Percentiles rank a stretch among this genome's conserved stretches.
Evolutionary conservation across 768 basidiomycete species (phyloP).

Genomic region (Russula emetica): DNA sequence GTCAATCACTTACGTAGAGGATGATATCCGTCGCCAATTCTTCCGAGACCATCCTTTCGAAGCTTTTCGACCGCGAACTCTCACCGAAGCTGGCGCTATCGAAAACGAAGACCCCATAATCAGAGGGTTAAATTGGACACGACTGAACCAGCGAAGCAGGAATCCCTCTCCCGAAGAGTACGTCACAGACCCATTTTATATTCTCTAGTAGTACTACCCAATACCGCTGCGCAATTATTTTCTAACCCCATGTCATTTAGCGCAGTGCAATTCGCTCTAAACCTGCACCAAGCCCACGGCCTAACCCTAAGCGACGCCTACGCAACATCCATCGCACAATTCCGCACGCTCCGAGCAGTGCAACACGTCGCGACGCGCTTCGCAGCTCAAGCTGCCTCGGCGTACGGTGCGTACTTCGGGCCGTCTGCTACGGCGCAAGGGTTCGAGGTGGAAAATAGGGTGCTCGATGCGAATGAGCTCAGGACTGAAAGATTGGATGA

Average conservation of each 20-base stretch:
- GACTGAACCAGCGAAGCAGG: slow-evolving; percentile 72
- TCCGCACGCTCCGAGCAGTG: slow-evolving; percentile 81
- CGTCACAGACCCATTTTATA: slow-evolving; percentile 30
- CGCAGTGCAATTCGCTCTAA: slow-evolving; percentile 72
- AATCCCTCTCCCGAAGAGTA: slow-evolving; percentile 92
- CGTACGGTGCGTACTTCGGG: slow-evolving; percentile 63
- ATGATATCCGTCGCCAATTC: slow-evolving; percentile 83
- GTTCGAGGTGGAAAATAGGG: slow-evolving; percentile 58
- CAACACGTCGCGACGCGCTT: slow-evolving; percentile 71
- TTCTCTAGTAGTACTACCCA: no score
- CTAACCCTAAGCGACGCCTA: slow-evolving; percentile 77
- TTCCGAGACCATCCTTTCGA: slow-evolving; percentile 97
- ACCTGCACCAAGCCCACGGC: slow-evolving; percentile 62
- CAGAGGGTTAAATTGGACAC: slow-evolving; percentile 63
- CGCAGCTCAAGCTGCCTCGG: slow-evolving; percentile 75
- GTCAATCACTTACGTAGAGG: slow-evolving; percentile 75
- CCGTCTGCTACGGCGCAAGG: slow-evolving; percentile 56
- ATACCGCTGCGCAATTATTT: no score
- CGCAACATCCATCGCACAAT: slow-evolving; percentile 72
- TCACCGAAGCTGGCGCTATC: slow-evolving; percentile 67
- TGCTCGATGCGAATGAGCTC: slow-evolving; percentile 53
- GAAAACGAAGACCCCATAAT: slow-evolving; percentile 54
- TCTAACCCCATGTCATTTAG: slow-evolving; percentile 40
- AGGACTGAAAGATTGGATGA: slow-evolving; percentile 56
- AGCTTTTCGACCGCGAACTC: slow-evolving; percentile 71